Base-by-base conservation (phyloP, 345 rosid genomes). In the Aquilaria sinensis region DNA sequence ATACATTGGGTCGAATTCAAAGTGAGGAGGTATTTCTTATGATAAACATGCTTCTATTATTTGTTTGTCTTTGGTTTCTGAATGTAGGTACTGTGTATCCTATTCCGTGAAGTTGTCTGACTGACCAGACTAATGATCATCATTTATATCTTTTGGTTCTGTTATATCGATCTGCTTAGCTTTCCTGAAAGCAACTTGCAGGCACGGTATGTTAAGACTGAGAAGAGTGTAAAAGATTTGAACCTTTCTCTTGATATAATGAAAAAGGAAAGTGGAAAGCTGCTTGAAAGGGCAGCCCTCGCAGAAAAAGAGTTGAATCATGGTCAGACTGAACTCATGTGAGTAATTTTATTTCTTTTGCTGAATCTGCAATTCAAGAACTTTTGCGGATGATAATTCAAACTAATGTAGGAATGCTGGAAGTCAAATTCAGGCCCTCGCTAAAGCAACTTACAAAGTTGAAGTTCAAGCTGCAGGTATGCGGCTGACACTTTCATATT, bases 291-390 rank as follows among this genome's bases (percentile, higher is more conserved):
- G 77, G 81, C 96, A 53, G 76, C 89, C 60, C 83, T 85, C 69
- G 97, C 99, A 8, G 97, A 90, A 64, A 83, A 80, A 55, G 99
- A 86, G 6, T 86, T 88, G 96, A 85, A 75, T 60, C 84, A 58
- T 6, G 99, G 99, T 71, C 84, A 70, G 16, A 51, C 80, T 31
- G 91, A 90, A 66, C 91, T 94, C 70, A 77, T 68, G 97, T 94
- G 83, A 63, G 65, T 68, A 57, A 13, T 46, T 47, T 33, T 13
- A 4, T 2, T 16, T 15, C 12, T 9, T 57, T 50, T 43, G 53
- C 64, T 49, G 12, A 14, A 45, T 29, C 48, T 58, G 57, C 14
- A 51, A 32, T 51, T 37, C 43, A 37, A 23, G 43, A n/a, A 12
- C 53, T 14, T 62, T 2, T 9, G 29, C 51, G 47, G 34, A 47